These are phyloP conservation scores for Rosa multiflora DNA, from an alignment of 306 rosid species.

Conservation along the genomic window DNA sequence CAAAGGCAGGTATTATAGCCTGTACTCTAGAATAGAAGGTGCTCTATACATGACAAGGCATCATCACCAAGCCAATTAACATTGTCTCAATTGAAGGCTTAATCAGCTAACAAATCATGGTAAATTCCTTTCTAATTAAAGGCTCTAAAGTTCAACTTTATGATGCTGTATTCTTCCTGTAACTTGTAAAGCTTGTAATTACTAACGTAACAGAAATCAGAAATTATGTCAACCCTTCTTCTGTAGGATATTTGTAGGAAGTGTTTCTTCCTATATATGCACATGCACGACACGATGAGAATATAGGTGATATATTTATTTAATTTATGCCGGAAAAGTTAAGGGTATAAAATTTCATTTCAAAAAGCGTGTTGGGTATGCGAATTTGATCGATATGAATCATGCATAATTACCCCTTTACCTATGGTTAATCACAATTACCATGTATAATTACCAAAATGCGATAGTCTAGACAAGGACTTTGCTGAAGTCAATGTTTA, in stretches of 20 bases:
- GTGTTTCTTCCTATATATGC: too few species aligned
- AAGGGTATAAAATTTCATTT: neutral
- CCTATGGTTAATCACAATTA: neutral
- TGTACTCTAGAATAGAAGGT: constrained; percentile 7
- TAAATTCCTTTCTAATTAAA: neutral
- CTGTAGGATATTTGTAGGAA: too few species aligned
- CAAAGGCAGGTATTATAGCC: constrained; percentile 11
- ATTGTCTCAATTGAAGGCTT: constrained; percentile 11
- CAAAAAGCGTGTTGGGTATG: neutral
- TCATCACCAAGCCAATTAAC: constrained; percentile 7
- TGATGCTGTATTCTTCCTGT: neutral
- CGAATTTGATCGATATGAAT: neutral
- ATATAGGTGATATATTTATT: too few species aligned
- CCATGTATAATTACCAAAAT: neutral
- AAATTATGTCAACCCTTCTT: neutral
- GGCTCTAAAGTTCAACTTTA: neutral
- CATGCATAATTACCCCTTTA: neutral
- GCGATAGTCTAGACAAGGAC: neutral
- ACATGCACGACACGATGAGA: too few species aligned
- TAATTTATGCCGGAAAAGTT: too few species aligned
- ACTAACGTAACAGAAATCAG: neutral
- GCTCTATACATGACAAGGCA: constrained; percentile 11
- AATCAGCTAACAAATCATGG: neutral
- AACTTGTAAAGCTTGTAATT: neutral
- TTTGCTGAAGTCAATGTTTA: neutral